Evolutionary conservation across 1,284 basidiomycete genomes (phyloP).

Genomic region (Austroboletus rostrupii): DNA sequence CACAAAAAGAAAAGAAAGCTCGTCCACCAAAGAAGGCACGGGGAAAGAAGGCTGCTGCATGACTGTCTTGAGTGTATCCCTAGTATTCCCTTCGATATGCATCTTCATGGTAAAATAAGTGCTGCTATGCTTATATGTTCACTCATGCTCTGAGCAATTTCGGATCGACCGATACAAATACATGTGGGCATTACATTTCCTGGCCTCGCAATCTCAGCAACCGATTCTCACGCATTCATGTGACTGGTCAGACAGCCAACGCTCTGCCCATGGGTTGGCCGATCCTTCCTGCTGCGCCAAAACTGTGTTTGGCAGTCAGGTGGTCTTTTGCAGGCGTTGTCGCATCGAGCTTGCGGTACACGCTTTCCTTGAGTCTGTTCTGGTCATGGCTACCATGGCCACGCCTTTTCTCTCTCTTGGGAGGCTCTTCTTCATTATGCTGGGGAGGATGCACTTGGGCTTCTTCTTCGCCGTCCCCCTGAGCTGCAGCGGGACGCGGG

Average conservation of each 20-base stretch:
- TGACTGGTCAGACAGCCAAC: constrained; percentile 31
- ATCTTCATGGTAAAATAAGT: constrained; percentile 18
- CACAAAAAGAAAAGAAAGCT: constrained; percentile 73
- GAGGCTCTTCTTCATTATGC: constrained; percentile 48
- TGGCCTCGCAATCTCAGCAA: neutral
- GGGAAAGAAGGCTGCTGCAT: constrained; percentile 57
- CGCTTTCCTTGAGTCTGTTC: constrained; percentile 45
- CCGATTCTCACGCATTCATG: neutral
- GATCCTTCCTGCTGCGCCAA: constrained; percentile 50
- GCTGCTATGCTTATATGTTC: neutral
- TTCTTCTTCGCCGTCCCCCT: constrained; percentile 38
- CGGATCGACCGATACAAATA: constrained; percentile 18
- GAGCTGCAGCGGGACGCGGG: constrained; percentile 50
- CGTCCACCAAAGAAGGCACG: constrained; percentile 69
- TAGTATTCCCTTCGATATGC: constrained; percentile 20
- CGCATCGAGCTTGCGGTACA: constrained; percentile 46
- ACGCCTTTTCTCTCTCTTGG: constrained; percentile 51
- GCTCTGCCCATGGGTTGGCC: constrained; percentile 54
- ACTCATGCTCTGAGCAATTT: neutral
- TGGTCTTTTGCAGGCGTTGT: constrained; percentile 52
- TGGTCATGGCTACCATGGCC: constrained; percentile 43
- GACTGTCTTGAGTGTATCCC: constrained; percentile 23
- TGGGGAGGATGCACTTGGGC: constrained; percentile 34
- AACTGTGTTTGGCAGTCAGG: constrained; percentile 30
- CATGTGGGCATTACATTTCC: constrained; percentile 6